Conservation (phyloP, 139 green algal species). For the Chlorella sp. region DNA sequence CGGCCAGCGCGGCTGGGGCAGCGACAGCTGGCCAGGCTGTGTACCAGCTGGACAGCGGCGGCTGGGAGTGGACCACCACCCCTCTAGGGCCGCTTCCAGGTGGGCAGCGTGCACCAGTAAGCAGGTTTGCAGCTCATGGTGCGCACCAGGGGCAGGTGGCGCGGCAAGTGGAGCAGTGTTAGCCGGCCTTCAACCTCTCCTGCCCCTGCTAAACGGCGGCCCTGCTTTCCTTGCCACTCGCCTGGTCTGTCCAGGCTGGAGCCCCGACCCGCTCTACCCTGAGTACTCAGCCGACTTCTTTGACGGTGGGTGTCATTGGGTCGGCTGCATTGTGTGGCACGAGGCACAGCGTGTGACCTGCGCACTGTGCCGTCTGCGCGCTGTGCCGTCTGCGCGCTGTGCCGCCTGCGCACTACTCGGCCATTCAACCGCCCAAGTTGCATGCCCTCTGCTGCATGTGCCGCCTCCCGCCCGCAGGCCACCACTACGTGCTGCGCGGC, state of each 20-base stretch:
- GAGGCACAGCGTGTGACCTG: no score
- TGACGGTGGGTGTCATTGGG: constrained; percentile 38
- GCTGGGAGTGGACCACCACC: constrained; percentile 72
- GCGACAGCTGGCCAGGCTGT: neutral
- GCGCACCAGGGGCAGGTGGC: no score
- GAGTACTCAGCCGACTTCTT: constrained; percentile 75
- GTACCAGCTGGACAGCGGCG: constrained; percentile 35
- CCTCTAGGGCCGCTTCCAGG: constrained; percentile 50
- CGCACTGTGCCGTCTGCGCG: no score
- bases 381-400: no score
- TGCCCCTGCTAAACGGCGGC: neutral
- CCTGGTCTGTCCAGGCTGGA: constrained; percentile 44
- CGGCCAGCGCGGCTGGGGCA: neutral
- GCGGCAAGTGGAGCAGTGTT: neutral
- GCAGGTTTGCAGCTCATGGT: neutral
- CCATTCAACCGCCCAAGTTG: no score
- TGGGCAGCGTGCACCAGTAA: neutral
- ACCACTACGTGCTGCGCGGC: constrained; percentile 66
- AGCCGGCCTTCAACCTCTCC: neutral
- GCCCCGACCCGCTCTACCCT: constrained; percentile 54
- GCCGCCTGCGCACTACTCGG: no score
- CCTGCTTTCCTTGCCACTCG: neutral
- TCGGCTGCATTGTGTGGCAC: neutral
- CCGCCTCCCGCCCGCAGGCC: neutral
- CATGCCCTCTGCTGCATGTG: no score